Conservation (phyloP, 2,329 filamentous ascomycete genomes). For the Sclerotinia glacialis region DNA sequence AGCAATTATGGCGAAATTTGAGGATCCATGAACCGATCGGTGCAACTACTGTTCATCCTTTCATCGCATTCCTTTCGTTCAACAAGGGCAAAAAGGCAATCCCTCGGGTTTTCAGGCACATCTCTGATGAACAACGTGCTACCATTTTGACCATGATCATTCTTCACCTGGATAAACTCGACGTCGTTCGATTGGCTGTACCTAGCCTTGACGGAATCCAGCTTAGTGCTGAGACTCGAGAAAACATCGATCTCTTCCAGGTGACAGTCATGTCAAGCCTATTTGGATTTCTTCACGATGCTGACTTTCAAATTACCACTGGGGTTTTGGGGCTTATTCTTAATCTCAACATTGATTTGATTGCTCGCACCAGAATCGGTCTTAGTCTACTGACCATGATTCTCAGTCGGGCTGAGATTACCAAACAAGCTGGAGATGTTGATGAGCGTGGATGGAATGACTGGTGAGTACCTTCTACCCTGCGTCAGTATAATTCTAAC, state of each 20-base stretch:
- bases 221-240: constrained; percentile 73
- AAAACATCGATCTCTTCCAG: constrained; percentile 90
- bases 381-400: constrained; percentile 90
- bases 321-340: constrained; percentile 84
- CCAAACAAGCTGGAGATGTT: constrained; percentile 75
- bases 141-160: constrained; percentile 96
- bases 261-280: constrained; percentile 85
- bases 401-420: constrained; percentile 86
- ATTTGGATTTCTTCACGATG: constrained; percentile 86
- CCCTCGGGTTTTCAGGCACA: constrained; percentile 89
- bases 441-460: constrained; percentile 73
- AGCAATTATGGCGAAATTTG: constrained; percentile 77
- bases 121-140: constrained; percentile 87
- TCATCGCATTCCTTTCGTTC: constrained; percentile 93
- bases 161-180: constrained; percentile 85
- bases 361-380: constrained; percentile 83
- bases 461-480: constrained; percentile 54
- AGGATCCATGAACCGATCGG: constrained; percentile 93
- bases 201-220: constrained; percentile 69
- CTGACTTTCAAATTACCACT: constrained; percentile 84
- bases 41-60: constrained; percentile 76
- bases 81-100: constrained; percentile 96
- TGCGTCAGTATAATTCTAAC: constrained; percentile 37
- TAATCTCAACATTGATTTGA: constrained; percentile 75
- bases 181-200: constrained; percentile 81